Percentiles rank a stretch among this genome's conserved stretches.
Conservation (phyloP, 2,329 filamentous ascomycete genomes). For the Talaromyces sp. region DNA sequence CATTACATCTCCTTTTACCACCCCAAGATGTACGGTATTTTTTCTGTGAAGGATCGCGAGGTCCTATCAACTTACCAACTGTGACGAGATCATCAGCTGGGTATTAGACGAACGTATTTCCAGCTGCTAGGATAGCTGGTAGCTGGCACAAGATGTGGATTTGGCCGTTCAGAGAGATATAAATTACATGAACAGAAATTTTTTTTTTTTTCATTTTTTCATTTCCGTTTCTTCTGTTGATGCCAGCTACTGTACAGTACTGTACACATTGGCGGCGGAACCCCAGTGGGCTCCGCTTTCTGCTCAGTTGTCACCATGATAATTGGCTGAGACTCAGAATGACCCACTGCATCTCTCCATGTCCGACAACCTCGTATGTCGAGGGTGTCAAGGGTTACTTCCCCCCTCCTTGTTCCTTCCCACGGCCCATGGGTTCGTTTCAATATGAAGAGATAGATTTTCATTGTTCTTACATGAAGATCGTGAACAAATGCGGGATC, state of each 20-base stretch:
- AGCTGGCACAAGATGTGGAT: too few relatives aligned
- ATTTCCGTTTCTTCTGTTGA: too few relatives aligned
- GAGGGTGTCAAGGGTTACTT: constrained; percentile 1
- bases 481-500: not conserved
- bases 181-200: too few relatives aligned
- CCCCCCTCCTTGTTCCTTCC: not conserved
- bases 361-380: constrained; percentile 1
- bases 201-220: too few relatives aligned
- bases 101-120: too few relatives aligned
- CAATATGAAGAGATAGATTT: not conserved
- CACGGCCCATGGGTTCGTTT: not conserved
- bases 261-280: not conserved
- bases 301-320: not conserved
- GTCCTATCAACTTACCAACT: not conserved
- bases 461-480: not conserved
- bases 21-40: not conserved
- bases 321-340: not conserved
- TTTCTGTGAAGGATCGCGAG: not conserved
- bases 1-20: constrained; percentile 20
- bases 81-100: too few relatives aligned
- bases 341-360: constrained; percentile 6
- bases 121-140: too few relatives aligned
- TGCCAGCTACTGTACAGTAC: too few relatives aligned
- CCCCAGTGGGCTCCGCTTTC: constrained; percentile 1
- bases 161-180: too few relatives aligned